Percentiles rank a stretch among this genome's conserved stretches.
Conservation (phyloP, 1,284 basidiomycete species). For the Apiotrichum gamsii region DNA sequence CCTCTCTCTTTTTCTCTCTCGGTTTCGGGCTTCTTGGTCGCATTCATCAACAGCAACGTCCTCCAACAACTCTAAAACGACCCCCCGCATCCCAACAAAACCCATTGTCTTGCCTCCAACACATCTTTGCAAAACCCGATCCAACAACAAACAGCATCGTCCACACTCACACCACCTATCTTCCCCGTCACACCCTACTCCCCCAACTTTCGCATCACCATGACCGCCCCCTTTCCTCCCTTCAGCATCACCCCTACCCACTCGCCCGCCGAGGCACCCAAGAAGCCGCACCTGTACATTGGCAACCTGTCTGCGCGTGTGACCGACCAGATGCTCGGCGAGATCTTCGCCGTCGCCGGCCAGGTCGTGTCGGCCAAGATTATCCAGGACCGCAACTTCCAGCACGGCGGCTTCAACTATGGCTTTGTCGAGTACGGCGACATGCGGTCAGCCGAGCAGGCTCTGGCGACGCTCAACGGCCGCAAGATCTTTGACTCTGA, state of each 20-base stretch:
- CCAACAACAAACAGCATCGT: neutral
- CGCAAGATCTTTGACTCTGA: constrained; percentile 97
- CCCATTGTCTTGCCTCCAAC: neutral
- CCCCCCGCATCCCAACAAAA: neutral
- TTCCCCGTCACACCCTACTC: too few species aligned
- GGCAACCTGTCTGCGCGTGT: constrained; percentile 92
- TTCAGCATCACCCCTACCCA: neutral
- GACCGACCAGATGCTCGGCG: constrained; percentile 66
- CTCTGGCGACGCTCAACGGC: constrained; percentile 91
- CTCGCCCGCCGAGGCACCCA: constrained; percentile 35
- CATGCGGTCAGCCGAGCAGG: constrained; percentile 94
- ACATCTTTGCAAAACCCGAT: too few species aligned
- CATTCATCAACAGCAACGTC: neutral
- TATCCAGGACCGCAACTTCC: constrained; percentile 95
- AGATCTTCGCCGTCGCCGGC: constrained; percentile 93
- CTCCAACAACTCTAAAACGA: constrained; percentile 2
- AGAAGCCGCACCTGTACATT: constrained; percentile 84
- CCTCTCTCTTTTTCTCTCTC: constrained; percentile 12
- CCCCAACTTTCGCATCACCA: neutral
- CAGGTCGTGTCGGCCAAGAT: constrained; percentile 97
- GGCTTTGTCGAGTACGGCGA: constrained; percentile 97
- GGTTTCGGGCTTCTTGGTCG: constrained; percentile 7
- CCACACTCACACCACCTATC: neutral
- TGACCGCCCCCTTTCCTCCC: constrained; percentile 2
- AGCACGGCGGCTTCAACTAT: constrained; percentile 95